phyloP scores from a whole-genome alignment of 2,329 filamentous ascomycete genomes.

The Trichoderma koningii region DNA sequence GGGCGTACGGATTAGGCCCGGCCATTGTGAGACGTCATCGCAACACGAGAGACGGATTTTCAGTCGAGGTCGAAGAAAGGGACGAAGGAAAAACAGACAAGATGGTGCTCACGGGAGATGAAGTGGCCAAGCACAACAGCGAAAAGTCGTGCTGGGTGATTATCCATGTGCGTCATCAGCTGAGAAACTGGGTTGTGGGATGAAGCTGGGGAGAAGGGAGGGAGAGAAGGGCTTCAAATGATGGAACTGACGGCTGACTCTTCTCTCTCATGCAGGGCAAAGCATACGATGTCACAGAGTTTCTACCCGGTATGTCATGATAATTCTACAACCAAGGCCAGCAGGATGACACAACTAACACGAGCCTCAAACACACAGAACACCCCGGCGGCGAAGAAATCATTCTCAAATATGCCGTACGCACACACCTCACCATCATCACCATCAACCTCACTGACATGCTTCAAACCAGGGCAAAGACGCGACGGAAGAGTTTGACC shows the following conservation, averaged over 20 bases:
- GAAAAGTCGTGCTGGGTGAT: constrained; percentile 90
- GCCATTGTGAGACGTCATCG: constrained; percentile 2
- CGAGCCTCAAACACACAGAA: constrained; percentile 49
- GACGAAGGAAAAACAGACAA: constrained; percentile 25
- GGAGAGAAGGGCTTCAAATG: too few relatives aligned
- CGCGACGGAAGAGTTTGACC: constrained; percentile 88
- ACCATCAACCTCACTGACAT: not conserved
- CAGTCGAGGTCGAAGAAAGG: too few relatives aligned
- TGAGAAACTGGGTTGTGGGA: not conserved
- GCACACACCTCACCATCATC: not conserved
- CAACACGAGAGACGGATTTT: not conserved
- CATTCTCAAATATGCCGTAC: constrained; percentile 87
- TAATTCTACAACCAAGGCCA: too few relatives aligned
- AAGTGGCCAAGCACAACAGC: constrained; percentile 71
- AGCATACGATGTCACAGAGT: constrained; percentile 88
- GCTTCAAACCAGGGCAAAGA: constrained; percentile 68
- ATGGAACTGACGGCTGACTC: not conserved
- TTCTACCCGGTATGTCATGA: constrained; percentile 68
- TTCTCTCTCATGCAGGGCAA: constrained; percentile 57
- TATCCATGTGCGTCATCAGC: constrained; percentile 61
- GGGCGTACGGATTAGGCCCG: not conserved
- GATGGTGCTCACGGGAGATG: constrained; percentile 53
- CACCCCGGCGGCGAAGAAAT: constrained; percentile 89
- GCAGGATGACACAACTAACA: not conserved
- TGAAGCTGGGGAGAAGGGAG: not conserved